A percentile compares a stretch with the other conserved stretches of the same genome.
Conservation (phyloP, 2,329 filamentous ascomycete genomes). For the Colletotrichum ledebouriae region DNA sequence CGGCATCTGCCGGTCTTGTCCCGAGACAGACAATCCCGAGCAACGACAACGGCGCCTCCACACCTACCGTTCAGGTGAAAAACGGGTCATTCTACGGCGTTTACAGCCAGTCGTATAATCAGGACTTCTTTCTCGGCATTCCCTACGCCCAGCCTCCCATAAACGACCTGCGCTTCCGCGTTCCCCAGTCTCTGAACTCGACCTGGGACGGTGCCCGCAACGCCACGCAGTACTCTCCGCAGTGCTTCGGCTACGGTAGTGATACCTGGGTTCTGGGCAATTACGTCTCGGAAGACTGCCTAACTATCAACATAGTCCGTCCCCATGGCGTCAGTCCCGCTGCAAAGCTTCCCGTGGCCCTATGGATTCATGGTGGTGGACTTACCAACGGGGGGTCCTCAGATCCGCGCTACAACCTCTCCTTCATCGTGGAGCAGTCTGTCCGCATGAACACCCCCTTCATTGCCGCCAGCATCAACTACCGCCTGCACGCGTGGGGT, state of each 20-base stretch:
- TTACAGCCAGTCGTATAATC: conserved; percentile 55
- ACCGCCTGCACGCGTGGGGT: conserved; percentile 64
- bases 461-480: conserved; percentile 65
- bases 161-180: conserved; percentile 65
- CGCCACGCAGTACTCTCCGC: conserved; percentile 61
- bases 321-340: conserved; percentile 47
- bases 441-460: conserved; percentile 62
- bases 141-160: conserved; percentile 68
- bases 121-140: conserved; percentile 67
- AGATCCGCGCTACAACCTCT: conserved; percentile 71
- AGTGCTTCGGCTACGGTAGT: conserved; percentile 65
- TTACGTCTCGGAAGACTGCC: conserved; percentile 49
- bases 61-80: conserved; percentile 33
- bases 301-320: conserved; percentile 49
- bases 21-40: conserved; percentile 29
- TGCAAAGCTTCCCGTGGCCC: conserved; percentile 65
- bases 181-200: conserved; percentile 63
- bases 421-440: conserved; percentile 67
- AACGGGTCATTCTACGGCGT: conserved; percentile 56
- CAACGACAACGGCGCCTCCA: conserved; percentile 20
- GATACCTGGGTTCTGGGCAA: conserved; percentile 48
- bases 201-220: conserved; percentile 56
- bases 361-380: conserved; percentile 69
- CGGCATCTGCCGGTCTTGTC: conserved; percentile 31
- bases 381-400: conserved; percentile 45